Evolutionary conservation across 768 basidiomycete genomes (phyloP), one percentile per base, ranked within the genome.

Genomic region (Rubroboletus satanas): DNA sequence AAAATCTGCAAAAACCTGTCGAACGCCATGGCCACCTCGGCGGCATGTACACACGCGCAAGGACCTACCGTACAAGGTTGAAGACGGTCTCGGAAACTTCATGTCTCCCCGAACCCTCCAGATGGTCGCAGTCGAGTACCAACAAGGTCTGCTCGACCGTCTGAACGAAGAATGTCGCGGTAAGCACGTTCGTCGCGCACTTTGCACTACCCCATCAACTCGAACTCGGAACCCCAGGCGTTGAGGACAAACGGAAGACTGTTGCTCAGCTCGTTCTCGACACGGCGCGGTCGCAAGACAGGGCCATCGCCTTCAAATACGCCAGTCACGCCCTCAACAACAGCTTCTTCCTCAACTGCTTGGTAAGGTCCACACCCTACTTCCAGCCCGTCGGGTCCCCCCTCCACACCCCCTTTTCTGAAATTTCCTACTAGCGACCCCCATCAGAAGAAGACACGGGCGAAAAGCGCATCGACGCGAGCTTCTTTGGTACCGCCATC

Each of bases 311-410:
- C 26, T 98, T 94, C 73, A 96, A 90, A 72, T 93, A 95, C 66
- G 93, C 95, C 4, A 88, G 88, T 59, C 81, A 92, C 45, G 91
- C 96, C 6, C 75, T 98, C 57, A 99, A 98, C 75, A 98, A 97
- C 71, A 85, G 85, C 62, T 98, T 92, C 80, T 98, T 98, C 79
- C 79, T 99, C 29, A 81, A 90, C 60, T 79, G 78, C 54, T 78
- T 99, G 37, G 96, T 98, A 69, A 49, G 93, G 79, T 29, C 12
- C 5, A 21, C 21, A 17, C 21, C 10, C 15, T 5, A 23, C 21
- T 6, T 10, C 15, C 2, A 7, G 4, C 15, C 3, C 33, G 1
- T 2, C 18, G 3, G 9, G 15, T 38, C n/a, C 21, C n/a, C 11
- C 0, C 21, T 21, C 21, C 26, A 6, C 23, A 7, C 0, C 28